phyloP scores from a whole-genome alignment of 1,284 basidiomycete species.

The Dichomitus squalens region DNA sequence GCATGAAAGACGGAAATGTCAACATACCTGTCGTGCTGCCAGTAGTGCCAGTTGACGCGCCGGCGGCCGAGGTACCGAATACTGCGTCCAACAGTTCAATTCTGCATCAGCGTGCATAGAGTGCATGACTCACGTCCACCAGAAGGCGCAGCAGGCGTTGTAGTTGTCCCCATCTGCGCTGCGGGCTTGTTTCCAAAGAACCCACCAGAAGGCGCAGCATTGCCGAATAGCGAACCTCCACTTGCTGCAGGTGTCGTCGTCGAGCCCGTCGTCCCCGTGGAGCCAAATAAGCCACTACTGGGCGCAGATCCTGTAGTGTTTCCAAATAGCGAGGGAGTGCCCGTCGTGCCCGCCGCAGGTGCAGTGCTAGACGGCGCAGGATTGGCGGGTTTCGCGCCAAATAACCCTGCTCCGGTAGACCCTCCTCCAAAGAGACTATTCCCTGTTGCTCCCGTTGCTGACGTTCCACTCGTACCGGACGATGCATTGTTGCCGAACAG shows the following conservation, averaged over 20 bases:
- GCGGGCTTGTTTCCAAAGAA: constrained; percentile 21
- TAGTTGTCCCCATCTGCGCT: constrained; percentile 14
- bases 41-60: not conserved
- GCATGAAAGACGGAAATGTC: not conserved
- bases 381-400: constrained; percentile 17
- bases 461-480: constrained; percentile 17
- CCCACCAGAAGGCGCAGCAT: constrained; percentile 1
- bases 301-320: constrained; percentile 2
- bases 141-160: constrained; percentile 21
- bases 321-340: constrained; percentile 13
- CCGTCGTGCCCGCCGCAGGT: constrained; percentile 7
- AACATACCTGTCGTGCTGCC: constrained; percentile 1
- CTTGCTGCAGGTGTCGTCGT: not conserved
- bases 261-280: not conserved
- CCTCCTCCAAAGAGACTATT: constrained; percentile 27
- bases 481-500: constrained; percentile 16
- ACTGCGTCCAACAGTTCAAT: constrained; percentile 2
- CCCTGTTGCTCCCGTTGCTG: constrained; percentile 4
- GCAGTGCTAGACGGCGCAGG: constrained; percentile 8
- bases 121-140: constrained; percentile 11
- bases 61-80: constrained; percentile 14
- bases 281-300: constrained; percentile 9
- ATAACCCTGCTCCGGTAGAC: not conserved
- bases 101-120: not conserved
- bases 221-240: constrained; percentile 15